A percentile compares a stretch with the other conserved stretches of the same genome.
These are phyloP conservation scores for Trypethelium eluteriae DNA, from an alignment of 495 filamentous ascomycete species.

Conservation along the genomic window DNA sequence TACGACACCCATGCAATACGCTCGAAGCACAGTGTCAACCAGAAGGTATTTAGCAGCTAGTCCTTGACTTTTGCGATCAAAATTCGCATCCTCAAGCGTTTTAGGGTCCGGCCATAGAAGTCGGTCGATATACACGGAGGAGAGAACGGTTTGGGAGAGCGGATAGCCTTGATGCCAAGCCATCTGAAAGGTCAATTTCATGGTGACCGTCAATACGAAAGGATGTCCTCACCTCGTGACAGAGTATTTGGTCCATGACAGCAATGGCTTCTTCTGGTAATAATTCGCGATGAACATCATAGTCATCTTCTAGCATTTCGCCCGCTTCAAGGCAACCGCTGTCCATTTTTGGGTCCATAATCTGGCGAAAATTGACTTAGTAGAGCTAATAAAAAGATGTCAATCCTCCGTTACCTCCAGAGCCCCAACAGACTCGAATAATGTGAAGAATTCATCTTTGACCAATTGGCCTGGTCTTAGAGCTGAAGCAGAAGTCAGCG, in stretches of 20 bases:
- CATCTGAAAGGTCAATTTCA: constrained; percentile 50
- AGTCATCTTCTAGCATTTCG: constrained; percentile 76
- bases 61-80: constrained; percentile 40
- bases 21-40: constrained; percentile 60
- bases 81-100: constrained; percentile 62
- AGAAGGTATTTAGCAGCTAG: constrained; percentile 41
- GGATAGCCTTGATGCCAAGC: constrained; percentile 95
- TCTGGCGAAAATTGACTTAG: constrained; percentile 44
- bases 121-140: constrained; percentile 85
- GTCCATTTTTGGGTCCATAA: constrained; percentile 99
- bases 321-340: constrained; percentile 71
- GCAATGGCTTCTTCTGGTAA: constrained; percentile 75
- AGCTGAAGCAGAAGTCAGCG: constrained; percentile 42
- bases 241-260: constrained; percentile 89
- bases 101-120: constrained; percentile 64
- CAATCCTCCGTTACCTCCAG: constrained; percentile 61
- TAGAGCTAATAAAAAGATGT: neutral
- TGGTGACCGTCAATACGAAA: neutral
- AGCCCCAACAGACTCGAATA: constrained; percentile 90
- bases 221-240: constrained; percentile 60
- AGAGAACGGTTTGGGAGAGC: constrained; percentile 88
- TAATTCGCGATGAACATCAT: constrained; percentile 64
- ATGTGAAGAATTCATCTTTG: constrained; percentile 87
- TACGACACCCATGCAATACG: constrained; percentile 78
- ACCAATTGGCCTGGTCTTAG: constrained; percentile 73